Evolutionary conservation across 2,329 filamentous ascomycete genomes (phyloP).

Genomic region (Talaromyces pinophilus): DNA sequence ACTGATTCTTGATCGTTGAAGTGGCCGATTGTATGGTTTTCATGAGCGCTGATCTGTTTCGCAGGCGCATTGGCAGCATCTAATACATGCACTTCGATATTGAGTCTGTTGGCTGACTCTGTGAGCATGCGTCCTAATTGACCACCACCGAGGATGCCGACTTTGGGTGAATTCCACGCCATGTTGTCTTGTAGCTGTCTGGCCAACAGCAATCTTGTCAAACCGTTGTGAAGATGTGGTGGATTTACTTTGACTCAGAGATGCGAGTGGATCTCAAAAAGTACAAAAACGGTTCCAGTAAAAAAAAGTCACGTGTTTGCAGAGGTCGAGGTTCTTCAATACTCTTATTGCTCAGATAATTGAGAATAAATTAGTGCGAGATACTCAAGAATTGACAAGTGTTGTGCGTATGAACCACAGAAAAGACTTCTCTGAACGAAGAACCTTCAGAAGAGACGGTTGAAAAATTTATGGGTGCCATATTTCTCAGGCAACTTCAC

Average conservation of each 20-base stretch:
- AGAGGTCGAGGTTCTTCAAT: background rate
- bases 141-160: constrained; percentile 62
- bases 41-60: constrained; percentile 78
- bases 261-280: constrained; percentile 22
- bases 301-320: constrained; percentile 15
- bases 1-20: constrained; percentile 84
- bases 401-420: background rate
- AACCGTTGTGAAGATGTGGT: background rate
- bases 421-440: background rate
- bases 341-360: background rate
- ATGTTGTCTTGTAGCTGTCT: constrained; percentile 20
- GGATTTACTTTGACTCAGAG: constrained; percentile 3
- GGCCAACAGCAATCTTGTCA: background rate
- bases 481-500: constrained; percentile 3
- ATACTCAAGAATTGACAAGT: background rate
- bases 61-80: constrained; percentile 76
- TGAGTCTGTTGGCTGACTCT: constrained; percentile 78
- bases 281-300: constrained; percentile 9
- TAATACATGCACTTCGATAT: constrained; percentile 75
- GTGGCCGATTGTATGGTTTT: constrained; percentile 76
- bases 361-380: background rate
- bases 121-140: constrained; percentile 92
- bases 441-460: background rate
- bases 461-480: constrained; percentile 4
- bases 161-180: constrained; percentile 45